A percentile compares a stretch with the other conserved stretches of the same genome.
phyloP scores from a whole-genome alignment of 179 eudicot genomes.

The Silene noctiflora region DNA sequence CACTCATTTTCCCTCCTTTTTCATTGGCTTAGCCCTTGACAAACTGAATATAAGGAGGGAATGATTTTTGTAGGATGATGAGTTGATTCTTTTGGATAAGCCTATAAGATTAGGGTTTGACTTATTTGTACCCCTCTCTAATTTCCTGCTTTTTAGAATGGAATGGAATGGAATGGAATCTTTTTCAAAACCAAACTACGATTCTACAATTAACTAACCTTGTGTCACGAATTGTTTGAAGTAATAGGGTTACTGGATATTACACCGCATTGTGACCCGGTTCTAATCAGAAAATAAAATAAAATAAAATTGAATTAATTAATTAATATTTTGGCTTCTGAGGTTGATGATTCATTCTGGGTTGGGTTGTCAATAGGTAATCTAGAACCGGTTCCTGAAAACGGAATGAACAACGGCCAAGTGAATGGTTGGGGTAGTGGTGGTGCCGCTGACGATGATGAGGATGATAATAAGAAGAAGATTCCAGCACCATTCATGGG shows the following conservation, averaged over 20 bases:
- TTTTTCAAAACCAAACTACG: not conserved
- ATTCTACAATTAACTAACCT: not conserved
- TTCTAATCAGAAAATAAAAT: too few relatives aligned
- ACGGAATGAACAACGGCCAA: slow-evolving; percentile 14
- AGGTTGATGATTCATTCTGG: not conserved
- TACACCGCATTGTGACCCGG: not conserved
- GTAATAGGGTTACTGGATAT: not conserved
- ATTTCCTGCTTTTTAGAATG: not conserved
- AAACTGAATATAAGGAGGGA: too few relatives aligned
- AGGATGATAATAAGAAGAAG: slow-evolving; percentile 46
- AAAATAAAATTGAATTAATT: not conserved
- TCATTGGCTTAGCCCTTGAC: too few relatives aligned
- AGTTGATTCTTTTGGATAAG: not conserved
- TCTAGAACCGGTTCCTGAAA: slow-evolving; percentile 35
- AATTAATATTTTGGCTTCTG: slow-evolving; percentile 3
- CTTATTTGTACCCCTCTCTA: not conserved
- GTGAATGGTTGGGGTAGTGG: slow-evolving; percentile 18
- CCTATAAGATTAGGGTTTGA: not conserved
- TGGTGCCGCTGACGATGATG: slow-evolving; percentile 22
- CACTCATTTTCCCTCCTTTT: too few relatives aligned
- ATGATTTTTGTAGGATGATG: not conserved
- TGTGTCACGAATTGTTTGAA: not conserved
- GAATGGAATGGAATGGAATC: not conserved
- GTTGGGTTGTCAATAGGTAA: slow-evolving; percentile 30
- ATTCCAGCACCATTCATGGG: slow-evolving; percentile 40